phyloP scores from a whole-genome alignment of 495 filamentous ascomycete genomes.

The Talaromyces trachyspermus region DNA sequence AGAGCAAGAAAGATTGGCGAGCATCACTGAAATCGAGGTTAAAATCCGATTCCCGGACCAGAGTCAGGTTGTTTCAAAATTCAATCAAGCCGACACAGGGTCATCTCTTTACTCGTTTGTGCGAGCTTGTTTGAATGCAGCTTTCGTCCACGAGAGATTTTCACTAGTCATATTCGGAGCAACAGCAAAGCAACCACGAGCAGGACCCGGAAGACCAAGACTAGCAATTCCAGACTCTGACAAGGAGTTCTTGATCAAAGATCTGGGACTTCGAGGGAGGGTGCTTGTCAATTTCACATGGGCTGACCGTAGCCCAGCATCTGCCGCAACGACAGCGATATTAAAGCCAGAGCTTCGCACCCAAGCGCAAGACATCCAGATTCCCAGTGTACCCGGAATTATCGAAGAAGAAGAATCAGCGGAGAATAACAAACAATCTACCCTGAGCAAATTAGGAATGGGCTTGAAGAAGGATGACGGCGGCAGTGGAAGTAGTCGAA shows the following conservation, averaged over 20 bases:
- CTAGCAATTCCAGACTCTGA: slow-evolving; percentile 38
- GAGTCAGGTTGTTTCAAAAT: slow-evolving; percentile 56
- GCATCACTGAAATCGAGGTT: slow-evolving; percentile 61
- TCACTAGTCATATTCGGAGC: slow-evolving; percentile 34
- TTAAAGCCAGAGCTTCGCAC: slow-evolving; percentile 60
- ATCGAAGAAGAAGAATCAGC: slow-evolving; percentile 40
- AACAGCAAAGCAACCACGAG: slow-evolving; percentile 8
- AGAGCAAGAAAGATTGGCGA: slow-evolving; percentile 53
- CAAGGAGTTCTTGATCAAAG: slow-evolving; percentile 56
- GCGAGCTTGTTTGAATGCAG: slow-evolving; percentile 29
- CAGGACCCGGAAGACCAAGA: slow-evolving; percentile 17
- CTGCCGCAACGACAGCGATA: slow-evolving; percentile 31
- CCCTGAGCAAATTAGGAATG: slow-evolving; percentile 20
- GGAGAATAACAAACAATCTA: slow-evolving; percentile 19
- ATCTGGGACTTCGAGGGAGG: slow-evolving; percentile 58
- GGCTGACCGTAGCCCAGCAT: slow-evolving; percentile 51
- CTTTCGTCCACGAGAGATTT: slow-evolving; percentile 39
- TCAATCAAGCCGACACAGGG: slow-evolving; percentile 56
- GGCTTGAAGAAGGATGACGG: slow-evolving; percentile 27
- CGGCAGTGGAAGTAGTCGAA: slow-evolving; percentile 30
- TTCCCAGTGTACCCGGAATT: slow-evolving; percentile 37
- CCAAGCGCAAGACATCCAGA: slow-evolving; percentile 59
- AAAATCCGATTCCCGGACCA: slow-evolving; percentile 86
- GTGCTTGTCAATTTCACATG: slow-evolving; percentile 75
- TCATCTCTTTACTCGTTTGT: slow-evolving; percentile 62